Evolutionary conservation across 169 alveolate genomes (phyloP).

Genomic region (Toxoplasma gondii): DNA sequence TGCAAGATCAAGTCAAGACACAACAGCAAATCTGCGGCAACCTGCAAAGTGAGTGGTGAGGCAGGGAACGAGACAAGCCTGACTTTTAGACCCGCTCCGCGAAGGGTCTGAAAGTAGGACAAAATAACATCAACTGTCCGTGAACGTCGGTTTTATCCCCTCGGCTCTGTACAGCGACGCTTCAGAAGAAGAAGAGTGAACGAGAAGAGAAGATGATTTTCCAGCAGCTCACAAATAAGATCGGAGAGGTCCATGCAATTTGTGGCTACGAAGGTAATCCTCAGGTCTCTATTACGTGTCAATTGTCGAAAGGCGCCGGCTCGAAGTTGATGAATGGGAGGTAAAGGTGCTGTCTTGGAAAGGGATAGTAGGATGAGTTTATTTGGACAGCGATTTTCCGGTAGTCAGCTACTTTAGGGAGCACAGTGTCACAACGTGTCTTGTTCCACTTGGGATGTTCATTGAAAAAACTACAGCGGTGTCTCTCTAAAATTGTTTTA

Average conservation of each 20-base stretch:
- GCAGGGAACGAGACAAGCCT: background rate
- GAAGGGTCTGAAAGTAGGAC: background rate
- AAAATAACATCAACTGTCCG: background rate
- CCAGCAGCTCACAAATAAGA: constrained; percentile 18
- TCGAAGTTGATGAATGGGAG: no score
- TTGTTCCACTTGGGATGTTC: no score
- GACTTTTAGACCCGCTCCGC: background rate
- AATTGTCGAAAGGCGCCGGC: no score
- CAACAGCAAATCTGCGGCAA: constrained; percentile 38
- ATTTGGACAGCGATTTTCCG: no score
- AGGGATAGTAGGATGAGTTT: no score
- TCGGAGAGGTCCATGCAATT: background rate
- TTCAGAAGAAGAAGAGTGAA: background rate
- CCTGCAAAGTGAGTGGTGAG: background rate
- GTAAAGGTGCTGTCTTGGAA: no score
- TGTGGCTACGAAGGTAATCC: constrained; percentile 35
- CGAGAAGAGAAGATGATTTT: constrained; percentile 19
- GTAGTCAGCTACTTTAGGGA: no score
- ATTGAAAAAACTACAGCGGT: no score
- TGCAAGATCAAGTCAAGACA: constrained; percentile 51
- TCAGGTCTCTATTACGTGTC: background rate
- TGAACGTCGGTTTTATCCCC: background rate
- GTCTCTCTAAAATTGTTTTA: no score
- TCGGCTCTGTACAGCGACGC: background rate
- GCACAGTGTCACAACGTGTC: no score